Evolutionary conservation across 2,329 filamentous ascomycete species (phyloP).

Genomic region (Talaromyces atroroseus): DNA sequence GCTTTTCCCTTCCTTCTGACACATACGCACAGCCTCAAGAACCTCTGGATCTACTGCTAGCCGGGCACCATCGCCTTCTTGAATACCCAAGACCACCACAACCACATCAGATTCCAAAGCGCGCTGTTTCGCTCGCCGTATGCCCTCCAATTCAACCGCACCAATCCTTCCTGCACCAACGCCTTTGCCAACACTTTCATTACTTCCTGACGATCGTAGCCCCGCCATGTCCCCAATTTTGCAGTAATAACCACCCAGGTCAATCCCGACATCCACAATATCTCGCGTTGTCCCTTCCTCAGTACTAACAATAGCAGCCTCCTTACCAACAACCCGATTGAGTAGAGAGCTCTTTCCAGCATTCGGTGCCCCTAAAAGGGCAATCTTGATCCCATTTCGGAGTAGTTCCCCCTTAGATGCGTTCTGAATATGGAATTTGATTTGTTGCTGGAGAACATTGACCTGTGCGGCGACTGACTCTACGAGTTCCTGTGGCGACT

Average conservation of each 20-base stretch:
- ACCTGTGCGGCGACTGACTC: conserved; percentile 64
- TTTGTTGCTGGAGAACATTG: conserved; percentile 53
- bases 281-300: conserved; percentile 93
- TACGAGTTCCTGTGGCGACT: conserved; percentile 69
- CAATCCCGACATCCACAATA: conserved; percentile 84
- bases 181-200: conserved; percentile 12
- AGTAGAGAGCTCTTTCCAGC: conserved; percentile 91
- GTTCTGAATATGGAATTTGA: conserved; percentile 67
- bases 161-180: conserved; percentile 49
- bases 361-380: conserved; percentile 85
- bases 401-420: conserved; percentile 78
- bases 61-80: conserved; percentile 38
- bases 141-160: conserved; percentile 80
- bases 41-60: conserved; percentile 53
- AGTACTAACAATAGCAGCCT: conserved; percentile 89
- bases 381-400: conserved; percentile 76
- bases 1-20: conserved; percentile 45
- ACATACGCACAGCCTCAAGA: conserved; percentile 47
- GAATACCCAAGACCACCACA: conserved; percentile 72
- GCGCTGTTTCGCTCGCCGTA: conserved; percentile 74
- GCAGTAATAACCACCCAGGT: conserved; percentile 84
- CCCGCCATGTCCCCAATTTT: conserved; percentile 95
- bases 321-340: conserved; percentile 81
- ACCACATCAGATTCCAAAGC: conserved; percentile 81
- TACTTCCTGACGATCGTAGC: conserved; percentile 51